Evolutionary conservation across 2,329 filamentous ascomycete species (phyloP).

Genomic region (Alternaria gaisen): DNA sequence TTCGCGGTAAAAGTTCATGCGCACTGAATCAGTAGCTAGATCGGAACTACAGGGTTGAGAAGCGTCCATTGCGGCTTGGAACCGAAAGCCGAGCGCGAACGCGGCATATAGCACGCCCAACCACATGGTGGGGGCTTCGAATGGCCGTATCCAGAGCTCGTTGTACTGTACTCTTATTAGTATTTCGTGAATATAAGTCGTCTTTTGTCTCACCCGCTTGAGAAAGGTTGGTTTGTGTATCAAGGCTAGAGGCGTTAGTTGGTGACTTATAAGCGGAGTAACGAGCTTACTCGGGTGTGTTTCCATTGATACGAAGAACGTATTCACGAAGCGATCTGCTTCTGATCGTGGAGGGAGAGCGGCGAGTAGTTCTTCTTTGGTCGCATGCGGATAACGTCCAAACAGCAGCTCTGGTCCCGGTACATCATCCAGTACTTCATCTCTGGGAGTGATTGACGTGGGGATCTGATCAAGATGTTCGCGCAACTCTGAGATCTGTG

Average conservation of each 20-base stretch:
- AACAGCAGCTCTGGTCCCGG: constrained; percentile 43
- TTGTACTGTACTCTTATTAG: constrained; percentile 48
- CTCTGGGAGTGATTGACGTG: constrained; percentile 27
- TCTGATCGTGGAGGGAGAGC: constrained; percentile 37
- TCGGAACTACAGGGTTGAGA: constrained; percentile 2
- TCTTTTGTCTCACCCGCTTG: constrained; percentile 27
- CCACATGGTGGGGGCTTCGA: constrained; percentile 53
- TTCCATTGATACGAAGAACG: constrained; percentile 40
- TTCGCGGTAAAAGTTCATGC: constrained; percentile 42
- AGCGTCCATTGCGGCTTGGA: constrained; percentile 29
- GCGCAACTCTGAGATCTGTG: constrained; percentile 44
- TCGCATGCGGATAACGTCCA: constrained; percentile 37
- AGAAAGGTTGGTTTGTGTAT: constrained; percentile 44
- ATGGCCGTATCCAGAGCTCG: constrained; percentile 55
- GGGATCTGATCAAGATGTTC: constrained; percentile 44
- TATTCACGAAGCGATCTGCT: constrained; percentile 35
- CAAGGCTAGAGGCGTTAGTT: constrained; percentile 28
- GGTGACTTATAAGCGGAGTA: neutral
- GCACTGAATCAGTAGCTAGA: constrained; percentile 22
- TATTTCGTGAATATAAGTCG: too few species aligned
- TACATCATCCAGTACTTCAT: constrained; percentile 24
- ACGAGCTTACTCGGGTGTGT: constrained; percentile 35
- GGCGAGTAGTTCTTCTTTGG: constrained; percentile 41
- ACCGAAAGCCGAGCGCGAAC: constrained; percentile 43
- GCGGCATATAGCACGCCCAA: constrained; percentile 56